A percentile compares a stretch with the other conserved stretches of the same genome.
Conservation (phyloP, 768 basidiomycete species). For the Russula vinacea region DNA sequence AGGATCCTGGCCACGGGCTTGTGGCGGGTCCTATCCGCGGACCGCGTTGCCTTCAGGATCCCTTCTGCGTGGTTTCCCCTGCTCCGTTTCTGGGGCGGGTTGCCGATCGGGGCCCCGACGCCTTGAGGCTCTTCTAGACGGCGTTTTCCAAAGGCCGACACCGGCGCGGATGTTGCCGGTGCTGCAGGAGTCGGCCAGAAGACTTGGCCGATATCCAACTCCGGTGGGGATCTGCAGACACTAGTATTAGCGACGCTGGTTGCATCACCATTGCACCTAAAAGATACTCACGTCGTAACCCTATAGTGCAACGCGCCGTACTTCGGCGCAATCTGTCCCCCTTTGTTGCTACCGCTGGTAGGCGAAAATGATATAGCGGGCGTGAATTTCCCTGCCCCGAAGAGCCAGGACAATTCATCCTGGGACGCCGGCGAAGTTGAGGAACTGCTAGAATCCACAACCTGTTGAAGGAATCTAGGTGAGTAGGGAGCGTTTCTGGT, state of each 20-base stretch:
- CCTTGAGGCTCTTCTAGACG: not conserved
- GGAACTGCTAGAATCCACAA: not conserved
- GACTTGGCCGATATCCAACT: too few relatives aligned
- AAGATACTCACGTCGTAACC: not conserved
- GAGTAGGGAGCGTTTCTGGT: too few relatives aligned
- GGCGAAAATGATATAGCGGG: not conserved
- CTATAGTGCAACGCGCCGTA: not conserved
- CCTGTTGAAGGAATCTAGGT: not conserved
- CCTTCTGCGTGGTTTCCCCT: not conserved
- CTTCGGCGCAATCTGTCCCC: not conserved
- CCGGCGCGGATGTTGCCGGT: too few relatives aligned
- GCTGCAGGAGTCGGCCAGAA: too few relatives aligned
- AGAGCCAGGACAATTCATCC: not conserved
- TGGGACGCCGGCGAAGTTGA: not conserved
- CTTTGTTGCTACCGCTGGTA: not conserved
- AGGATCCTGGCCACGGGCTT: not conserved
- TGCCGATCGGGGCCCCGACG: not conserved
- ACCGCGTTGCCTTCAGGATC: not conserved
- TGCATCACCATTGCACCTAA: not conserved
- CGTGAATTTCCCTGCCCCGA: too few relatives aligned
- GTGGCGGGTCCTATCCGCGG: not conserved
- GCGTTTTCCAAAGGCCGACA: not conserved
- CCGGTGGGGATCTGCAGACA: not conserved
- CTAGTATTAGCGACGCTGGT: not conserved
- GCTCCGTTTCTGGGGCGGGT: not conserved